phyloP scores from a whole-genome alignment of 306 rosid species.

The Mimosa pudica region DNA sequence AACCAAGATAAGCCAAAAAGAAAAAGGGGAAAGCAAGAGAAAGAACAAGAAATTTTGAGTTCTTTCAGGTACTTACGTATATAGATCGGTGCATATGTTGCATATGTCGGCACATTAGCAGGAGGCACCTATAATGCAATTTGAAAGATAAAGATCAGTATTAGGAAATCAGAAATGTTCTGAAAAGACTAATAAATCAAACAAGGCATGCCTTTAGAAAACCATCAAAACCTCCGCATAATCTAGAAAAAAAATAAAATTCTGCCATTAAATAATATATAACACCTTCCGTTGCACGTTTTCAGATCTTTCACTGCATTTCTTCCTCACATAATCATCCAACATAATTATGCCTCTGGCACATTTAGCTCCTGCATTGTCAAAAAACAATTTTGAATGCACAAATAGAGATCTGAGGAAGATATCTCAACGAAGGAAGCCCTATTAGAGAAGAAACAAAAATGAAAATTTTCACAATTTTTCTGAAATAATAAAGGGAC shows the following conservation, averaged over 20 bases:
- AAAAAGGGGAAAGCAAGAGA: neutral
- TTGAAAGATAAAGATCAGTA: constrained; percentile 25
- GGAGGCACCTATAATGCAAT: constrained; percentile 51
- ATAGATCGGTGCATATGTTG: neutral
- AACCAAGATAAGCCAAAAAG: neutral
- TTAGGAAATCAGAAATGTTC: neutral
- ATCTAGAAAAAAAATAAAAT: constrained; percentile 6
- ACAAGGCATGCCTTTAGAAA: neutral
- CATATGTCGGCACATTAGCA: constrained; percentile 15
- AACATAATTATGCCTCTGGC: constrained; percentile 73
- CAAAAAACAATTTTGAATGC: constrained; percentile 27
- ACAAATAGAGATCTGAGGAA: neutral
- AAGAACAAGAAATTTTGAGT: neutral
- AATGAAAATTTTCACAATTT: constrained; percentile 16
- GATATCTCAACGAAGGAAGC: constrained; percentile 11
- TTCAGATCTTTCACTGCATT: constrained; percentile 63
- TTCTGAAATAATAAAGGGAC: neutral
- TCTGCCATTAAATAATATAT: constrained; percentile 23
- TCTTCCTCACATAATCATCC: constrained; percentile 64
- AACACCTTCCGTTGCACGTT: constrained; percentile 60
- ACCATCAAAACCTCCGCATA: neutral
- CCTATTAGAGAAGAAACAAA: neutral
- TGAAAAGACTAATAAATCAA: constrained; percentile 16
- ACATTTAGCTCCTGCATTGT: constrained; percentile 67
- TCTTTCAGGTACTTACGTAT: constrained; percentile 41